Evolutionary conservation across 768 basidiomycete genomes (phyloP), one percentile per base, ranked within the genome.

Genomic region (Boletales sp.): DNA sequence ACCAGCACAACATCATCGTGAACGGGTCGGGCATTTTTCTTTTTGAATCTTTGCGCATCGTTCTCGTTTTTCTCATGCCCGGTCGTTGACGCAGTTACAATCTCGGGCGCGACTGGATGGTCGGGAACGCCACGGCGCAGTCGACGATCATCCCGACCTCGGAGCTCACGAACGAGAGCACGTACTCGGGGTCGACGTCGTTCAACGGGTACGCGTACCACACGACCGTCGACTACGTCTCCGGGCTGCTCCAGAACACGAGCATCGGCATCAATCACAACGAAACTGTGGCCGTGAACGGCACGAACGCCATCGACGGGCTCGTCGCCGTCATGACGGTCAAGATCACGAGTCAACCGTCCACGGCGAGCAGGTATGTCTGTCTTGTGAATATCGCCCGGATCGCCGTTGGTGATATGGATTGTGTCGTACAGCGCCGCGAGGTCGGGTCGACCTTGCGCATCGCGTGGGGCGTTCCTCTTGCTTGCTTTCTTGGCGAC

Each of bases 51-150:
- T 35, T 19, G 14, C 4, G 6, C 11, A 35, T 19, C 0, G 37
- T 29, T 29, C 10, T 5, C 39, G 15, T n/a, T n/a, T n/a, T n/a
- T n/a, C n/a, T n/a, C n/a, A n/a, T n/a, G n/a, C n/a, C 19, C 18
- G 27, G 14, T 1, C 32, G 14, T 34, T 14, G 11, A 21, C n/a
- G n/a, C 17, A 80, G 82, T 8, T 85, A 94, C 67, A 84, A 94
- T 62, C 72, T 86, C 29, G 92, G 85, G 12, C 84, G 93, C 21
- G 92, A 97, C 63, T 87, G 81, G 75, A 70, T 95, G n/a, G 72
- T 94, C 21, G 90, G 87, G 18, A 93, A 93, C 62, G 84, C 87
- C 19, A 93, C 92, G 0, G 63, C 69, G 18, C 70, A 75, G 42
- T 58, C 67, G 10, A 55, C 38, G 4, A 39, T 65, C 10, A 53